Evolutionary conservation across 1,284 basidiomycete genomes (phyloP), one percentile per base, ranked within the genome.

Genomic region (Ustilago cynodontis): DNA sequence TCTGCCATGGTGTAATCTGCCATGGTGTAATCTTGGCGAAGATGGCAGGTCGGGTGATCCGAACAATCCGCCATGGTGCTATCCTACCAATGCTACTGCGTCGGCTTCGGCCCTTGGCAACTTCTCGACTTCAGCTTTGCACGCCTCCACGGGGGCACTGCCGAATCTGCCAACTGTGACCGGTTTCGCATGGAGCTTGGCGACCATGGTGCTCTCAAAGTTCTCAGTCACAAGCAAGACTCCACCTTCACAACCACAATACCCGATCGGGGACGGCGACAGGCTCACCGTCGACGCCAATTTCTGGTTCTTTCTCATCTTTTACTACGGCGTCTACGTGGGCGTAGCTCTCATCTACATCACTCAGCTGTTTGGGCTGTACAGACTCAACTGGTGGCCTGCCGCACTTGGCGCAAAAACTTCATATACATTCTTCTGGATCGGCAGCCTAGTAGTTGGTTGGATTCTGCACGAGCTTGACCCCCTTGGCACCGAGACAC

Each of bases 311-410:
- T 86, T 85, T 64, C 70, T 86, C 24, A 39, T 85, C 54, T 86
- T 83, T 65, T 86, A 86, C 71, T 86, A 82, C 50, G 84, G 84
- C 64, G 80, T 83, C 66, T 86, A 84, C 71, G 77, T 69, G 56
- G 82, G 82, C 33, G 85, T 75, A 65, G 86, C 87, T 56, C 85
- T 90, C 14, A 86, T 89, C 69, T 89, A 89, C 84, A 88, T 89
- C 67, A 90, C 89, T 16, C 89, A 89, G 67, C 86, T 90, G 9
- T 90, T 90, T 79, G 88, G 88, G 16, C 84, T 90, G 11, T 90
- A 88, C 54, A 83, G 87, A 1, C 76, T 88, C 28, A 87, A 88
- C 60, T 87, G 87, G 87, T 88, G 87, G 87, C 87, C 87, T 0
- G 69, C 79, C 0, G 80, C 85, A 1, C 83, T 90, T 2, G 89